Evolutionary conservation across 192 early-diverging fungal genomes (phyloP).

Genomic region (Podila horticola): DNA sequence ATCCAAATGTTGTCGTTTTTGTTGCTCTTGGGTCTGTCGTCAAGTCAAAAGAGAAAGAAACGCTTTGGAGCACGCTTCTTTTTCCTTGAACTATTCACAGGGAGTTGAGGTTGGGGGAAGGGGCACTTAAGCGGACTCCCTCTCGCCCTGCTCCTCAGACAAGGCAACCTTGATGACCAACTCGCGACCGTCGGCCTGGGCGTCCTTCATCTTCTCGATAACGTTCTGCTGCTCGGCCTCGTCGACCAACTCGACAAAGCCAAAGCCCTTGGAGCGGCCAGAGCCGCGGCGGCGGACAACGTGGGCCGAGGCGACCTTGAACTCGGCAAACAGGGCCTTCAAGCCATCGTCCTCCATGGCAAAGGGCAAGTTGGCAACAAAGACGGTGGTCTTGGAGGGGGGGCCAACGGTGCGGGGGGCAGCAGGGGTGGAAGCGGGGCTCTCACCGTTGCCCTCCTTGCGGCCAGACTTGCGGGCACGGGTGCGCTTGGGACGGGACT

Average conservation of each 20-base stretch:
- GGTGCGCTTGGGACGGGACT: constrained; percentile 34
- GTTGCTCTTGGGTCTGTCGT: neutral
- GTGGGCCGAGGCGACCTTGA: constrained; percentile 77
- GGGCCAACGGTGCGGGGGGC: constrained; percentile 56
- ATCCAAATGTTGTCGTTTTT: neutral
- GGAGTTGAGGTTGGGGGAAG: neutral
- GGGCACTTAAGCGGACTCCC: neutral
- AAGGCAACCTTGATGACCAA: constrained; percentile 72
- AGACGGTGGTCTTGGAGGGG: constrained; percentile 76
- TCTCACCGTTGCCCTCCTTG: constrained; percentile 39
- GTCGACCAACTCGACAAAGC: constrained; percentile 87
- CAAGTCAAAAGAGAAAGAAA: no score
- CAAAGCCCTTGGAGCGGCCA: constrained; percentile 92
- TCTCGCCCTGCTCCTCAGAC: constrained; percentile 57
- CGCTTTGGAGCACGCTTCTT: no score
- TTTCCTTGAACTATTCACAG: neutral
- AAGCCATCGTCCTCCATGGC: constrained; percentile 74
- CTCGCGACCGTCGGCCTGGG: constrained; percentile 72
- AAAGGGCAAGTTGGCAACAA: constrained; percentile 86
- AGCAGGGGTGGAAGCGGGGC: constrained; percentile 42
- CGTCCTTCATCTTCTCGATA: constrained; percentile 68
- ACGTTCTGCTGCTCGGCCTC: constrained; percentile 83
- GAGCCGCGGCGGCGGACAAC: constrained; percentile 73
- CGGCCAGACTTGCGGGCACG: constrained; percentile 14
- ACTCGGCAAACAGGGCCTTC: constrained; percentile 76